Evolutionary conservation across 2,329 filamentous ascomycete species (phyloP), one percentile per base, ranked within the genome.

Genomic region (Pseudocercospora crystallina): DNA sequence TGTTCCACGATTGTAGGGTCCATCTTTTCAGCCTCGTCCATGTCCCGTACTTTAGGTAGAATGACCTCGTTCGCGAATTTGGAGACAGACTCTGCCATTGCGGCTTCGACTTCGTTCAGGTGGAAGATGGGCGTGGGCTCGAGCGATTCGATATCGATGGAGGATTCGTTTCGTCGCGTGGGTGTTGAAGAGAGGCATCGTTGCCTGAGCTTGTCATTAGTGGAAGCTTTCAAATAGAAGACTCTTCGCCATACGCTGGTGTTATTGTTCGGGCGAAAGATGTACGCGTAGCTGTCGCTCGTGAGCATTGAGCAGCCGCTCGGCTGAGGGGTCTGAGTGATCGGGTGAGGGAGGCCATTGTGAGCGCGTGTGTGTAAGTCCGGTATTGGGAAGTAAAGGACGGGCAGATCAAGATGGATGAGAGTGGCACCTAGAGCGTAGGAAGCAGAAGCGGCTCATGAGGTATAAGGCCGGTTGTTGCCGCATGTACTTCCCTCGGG

Each of bases 1-100:
- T 94, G 88, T 76, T 96, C 90, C 5, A 99, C 87, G 7, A 99
- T 73, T 1, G 80, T 70, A 0, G 89, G 85, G 70, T 97, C 94
- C 94, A 99, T 97, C 51, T 80, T 73, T 78, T 99, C 94, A 29
- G 86, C 86, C 79, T 99, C 94, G 70, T 99, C 94, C 94, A 99
- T 99, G 13, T 95, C 91, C 51, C 94, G 88, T 9, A 89, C 91
- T 71, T 90, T 92, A 47, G 94, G 94, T 44, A 91, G 82, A 61
- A 99, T 87, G 29, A 90, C 82, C 49, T 96, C 90, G 67, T 83
- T 84, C 58, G 94, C 90, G 65, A 97, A 97, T 72, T 94, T 95
- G 63, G 84, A 84, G 4, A 99, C 92, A 1, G 87, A 81, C 50
- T 99, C 92, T 57, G 85, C 82, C 88, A 99, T 95, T 66, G 94